Conservation (phyloP, 176 grass and related monocot species). For the Chloris gayana region DNA sequence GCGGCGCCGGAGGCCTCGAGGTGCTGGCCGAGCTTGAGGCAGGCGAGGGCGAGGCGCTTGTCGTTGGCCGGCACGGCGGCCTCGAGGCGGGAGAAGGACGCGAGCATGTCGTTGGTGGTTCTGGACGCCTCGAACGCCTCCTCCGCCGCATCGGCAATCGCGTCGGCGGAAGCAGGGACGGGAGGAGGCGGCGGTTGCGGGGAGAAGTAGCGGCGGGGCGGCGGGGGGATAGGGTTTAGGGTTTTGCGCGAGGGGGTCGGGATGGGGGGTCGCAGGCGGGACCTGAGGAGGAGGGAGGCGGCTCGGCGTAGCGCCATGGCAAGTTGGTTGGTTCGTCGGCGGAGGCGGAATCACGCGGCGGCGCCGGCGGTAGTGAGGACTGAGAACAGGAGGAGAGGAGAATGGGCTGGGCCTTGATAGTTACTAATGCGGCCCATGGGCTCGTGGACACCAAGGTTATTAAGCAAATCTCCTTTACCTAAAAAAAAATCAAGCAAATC, state of each 20-base stretch:
- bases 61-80: slow-evolving; percentile 52
- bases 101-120: slow-evolving; percentile 57
- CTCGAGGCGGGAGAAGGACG: slow-evolving; percentile 66
- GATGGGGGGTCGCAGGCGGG: not conserved
- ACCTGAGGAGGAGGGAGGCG: slow-evolving; percentile 47
- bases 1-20: slow-evolving; percentile 60
- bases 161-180: slow-evolving; percentile 16
- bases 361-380: too few species aligned
- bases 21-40: slow-evolving; percentile 96
- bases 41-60: slow-evolving; percentile 79
- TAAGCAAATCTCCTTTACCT: too few species aligned
- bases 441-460: not conserved
- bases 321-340: not conserved
- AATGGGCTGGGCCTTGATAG: slow-evolving; percentile 22
- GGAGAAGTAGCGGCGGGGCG: slow-evolving; percentile 51
- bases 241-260: not conserved
- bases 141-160: slow-evolving; percentile 43
- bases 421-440: not conserved
- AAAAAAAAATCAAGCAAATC: too few species aligned
- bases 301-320: slow-evolving; percentile 48
- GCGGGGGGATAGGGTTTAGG: slow-evolving; percentile 22
- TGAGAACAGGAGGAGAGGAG: not conserved
- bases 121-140: slow-evolving; percentile 76
- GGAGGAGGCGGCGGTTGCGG: slow-evolving; percentile 31
- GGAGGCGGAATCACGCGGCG: slow-evolving; percentile 5